These are phyloP conservation scores for Stemphylium vesicarium DNA, from an alignment of 2,329 filamentous ascomycete genomes.

Conservation along the genomic window DNA sequence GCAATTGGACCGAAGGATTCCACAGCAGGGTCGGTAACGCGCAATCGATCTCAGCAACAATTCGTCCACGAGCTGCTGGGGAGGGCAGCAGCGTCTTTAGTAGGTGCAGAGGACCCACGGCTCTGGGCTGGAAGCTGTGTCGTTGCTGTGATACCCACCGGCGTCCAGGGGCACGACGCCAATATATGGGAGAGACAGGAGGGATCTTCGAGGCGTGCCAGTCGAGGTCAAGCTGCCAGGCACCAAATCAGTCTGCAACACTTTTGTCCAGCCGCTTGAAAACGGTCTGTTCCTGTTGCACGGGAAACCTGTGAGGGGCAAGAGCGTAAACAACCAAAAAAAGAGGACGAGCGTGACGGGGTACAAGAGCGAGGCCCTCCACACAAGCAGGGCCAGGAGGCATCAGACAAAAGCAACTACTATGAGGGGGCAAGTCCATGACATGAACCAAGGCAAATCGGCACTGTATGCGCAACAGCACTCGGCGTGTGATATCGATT, in stretches of 20 bases:
- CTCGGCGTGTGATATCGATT: conserved; percentile 18
- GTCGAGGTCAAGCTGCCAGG: conserved; percentile 46
- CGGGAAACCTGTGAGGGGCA: conserved; percentile 37
- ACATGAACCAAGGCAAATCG: conserved; percentile 29
- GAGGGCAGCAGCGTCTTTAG: conserved; percentile 45
- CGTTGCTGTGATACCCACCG: conserved; percentile 48
- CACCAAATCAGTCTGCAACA: conserved; percentile 49
- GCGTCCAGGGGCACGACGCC: conserved; percentile 44
- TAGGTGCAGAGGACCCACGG: conserved; percentile 44
- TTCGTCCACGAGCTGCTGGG: conserved; percentile 45
- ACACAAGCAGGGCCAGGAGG: conserved; percentile 37
- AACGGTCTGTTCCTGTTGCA: conserved; percentile 48
- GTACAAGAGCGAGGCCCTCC: conserved; percentile 46
- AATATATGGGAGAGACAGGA: conserved; percentile 50
- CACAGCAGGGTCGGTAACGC: conserved; percentile 45
- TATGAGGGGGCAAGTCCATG: conserved; percentile 13
- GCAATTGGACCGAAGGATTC: conserved; percentile 41
- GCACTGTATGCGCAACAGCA: conserved; percentile 18
- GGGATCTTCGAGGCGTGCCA: conserved; percentile 42
- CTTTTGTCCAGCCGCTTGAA: conserved; percentile 45
- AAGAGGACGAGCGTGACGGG: conserved; percentile 33
- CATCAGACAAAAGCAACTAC: conserved; percentile 44
- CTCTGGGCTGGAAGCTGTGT: conserved; percentile 44
- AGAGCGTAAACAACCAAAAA: conserved; percentile 39
- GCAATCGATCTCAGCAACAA: conserved; percentile 30